phyloP scores from a whole-genome alignment of 73 alveolate genomes.

The Tetrahymena borealis region DNA sequence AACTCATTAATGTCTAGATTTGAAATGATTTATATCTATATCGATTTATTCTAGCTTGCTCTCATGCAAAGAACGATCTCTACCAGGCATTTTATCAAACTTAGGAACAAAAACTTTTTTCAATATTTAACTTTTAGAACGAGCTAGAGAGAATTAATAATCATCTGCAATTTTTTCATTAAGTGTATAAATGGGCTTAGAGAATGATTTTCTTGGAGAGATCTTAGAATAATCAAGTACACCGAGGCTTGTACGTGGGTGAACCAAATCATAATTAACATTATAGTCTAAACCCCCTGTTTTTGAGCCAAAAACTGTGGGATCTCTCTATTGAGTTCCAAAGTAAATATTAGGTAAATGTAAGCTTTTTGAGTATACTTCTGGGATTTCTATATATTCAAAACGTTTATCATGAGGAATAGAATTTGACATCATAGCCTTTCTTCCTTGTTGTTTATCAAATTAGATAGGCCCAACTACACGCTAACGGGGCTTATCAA shows the following conservation, averaged over 20 bases:
- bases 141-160: neutral
- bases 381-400: neutral
- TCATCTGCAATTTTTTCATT: neutral
- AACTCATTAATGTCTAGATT: neutral
- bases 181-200: neutral
- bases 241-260: neutral
- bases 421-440: neutral
- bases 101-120: neutral
- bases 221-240: neutral
- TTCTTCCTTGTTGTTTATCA: neutral
- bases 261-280: neutral
- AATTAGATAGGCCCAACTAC: neutral
- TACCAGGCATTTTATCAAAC: neutral
- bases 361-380: neutral
- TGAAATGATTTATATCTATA: neutral
- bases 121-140: neutral
- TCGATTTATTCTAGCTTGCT: neutral
- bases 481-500: neutral
- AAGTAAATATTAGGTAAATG: neutral
- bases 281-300: neutral
- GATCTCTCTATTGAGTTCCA: neutral
- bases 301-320: neutral
- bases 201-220: neutral
- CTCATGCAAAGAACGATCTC: neutral
- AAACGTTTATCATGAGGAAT: neutral